These are phyloP conservation scores for Panaeolus papilionaceus DNA, from an alignment of 768 basidiomycete species.

Conservation along the genomic window DNA sequence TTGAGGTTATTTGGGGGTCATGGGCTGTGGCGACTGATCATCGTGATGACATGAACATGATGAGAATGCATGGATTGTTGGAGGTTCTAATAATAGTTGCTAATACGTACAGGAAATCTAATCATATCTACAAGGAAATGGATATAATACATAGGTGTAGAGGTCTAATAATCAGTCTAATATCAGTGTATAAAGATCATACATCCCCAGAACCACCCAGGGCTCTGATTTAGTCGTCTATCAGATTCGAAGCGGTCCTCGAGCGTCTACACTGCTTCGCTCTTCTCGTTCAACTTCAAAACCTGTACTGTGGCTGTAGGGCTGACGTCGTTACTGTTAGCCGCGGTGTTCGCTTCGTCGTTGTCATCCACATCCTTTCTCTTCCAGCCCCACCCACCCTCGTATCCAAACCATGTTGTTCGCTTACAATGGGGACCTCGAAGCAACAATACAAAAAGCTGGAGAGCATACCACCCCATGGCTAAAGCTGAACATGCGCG, in stretches of 20 bases:
- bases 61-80: neutral
- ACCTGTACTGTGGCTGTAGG: neutral
- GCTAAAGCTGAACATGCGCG: conserved; percentile 58
- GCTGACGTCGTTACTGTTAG: neutral
- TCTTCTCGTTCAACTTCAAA: neutral
- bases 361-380: neutral
- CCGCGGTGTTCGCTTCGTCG: neutral
- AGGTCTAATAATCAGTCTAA: neutral
- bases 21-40: neutral
- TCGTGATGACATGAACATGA: neutral
- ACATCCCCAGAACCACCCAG: no score
- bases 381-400: conserved; percentile 41
- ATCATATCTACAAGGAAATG: neutral
- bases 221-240: no score
- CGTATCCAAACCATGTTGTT: conserved; percentile 61
- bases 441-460: conserved; percentile 53
- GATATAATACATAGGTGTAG: neutral
- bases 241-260: neutral
- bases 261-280: neutral
- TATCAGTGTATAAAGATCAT: no score
- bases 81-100: neutral
- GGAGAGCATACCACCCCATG: conserved; percentile 56
- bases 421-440: conserved; percentile 65
- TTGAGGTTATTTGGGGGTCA: neutral
- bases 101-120: neutral